Percentiles rank a stretch among this genome's conserved stretches.
Evolutionary conservation across 1,284 basidiomycete genomes (phyloP).

Genomic region (Sporisorium exsertum): DNA sequence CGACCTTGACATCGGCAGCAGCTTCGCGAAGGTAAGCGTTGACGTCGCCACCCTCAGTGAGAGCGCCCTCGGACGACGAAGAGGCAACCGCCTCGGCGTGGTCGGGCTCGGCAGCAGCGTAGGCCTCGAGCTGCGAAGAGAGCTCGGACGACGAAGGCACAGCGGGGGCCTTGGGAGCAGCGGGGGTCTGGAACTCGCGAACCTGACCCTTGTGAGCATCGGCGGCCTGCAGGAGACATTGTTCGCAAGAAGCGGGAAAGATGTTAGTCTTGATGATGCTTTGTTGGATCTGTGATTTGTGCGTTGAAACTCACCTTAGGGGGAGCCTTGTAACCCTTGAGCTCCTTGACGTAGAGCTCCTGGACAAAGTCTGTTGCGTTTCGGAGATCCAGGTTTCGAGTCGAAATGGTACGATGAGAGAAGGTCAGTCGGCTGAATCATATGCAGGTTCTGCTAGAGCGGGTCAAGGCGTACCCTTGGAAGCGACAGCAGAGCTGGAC

Average conservation of each 20-base stretch:
- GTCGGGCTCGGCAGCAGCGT: slow-evolving; percentile 67
- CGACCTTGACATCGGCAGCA: slow-evolving; percentile 63
- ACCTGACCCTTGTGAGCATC: slow-evolving; percentile 69
- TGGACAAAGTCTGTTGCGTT: slow-evolving; percentile 81
- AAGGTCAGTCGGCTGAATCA: slow-evolving; percentile 9
- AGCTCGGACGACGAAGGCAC: slow-evolving; percentile 70
- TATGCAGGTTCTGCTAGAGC: neutral
- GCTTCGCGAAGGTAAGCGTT: slow-evolving; percentile 68
- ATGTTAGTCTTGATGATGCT: neutral
- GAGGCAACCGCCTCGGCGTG: slow-evolving; percentile 52
- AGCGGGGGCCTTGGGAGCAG: slow-evolving; percentile 69
- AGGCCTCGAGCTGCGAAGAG: slow-evolving; percentile 70
- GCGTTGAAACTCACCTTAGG: slow-evolving; percentile 59
- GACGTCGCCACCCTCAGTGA: slow-evolving; percentile 65
- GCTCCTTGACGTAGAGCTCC: slow-evolving; percentile 89
- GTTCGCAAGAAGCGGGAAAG: neutral
- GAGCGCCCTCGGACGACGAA: slow-evolving; percentile 39
- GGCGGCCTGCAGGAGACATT: slow-evolving; percentile 46
- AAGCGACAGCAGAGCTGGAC: slow-evolving; percentile 62
- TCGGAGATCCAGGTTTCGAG: too few relatives aligned
- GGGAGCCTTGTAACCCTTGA: slow-evolving; percentile 85
- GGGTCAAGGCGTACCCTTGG: slow-evolving; percentile 61
- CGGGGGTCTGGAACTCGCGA: slow-evolving; percentile 70
- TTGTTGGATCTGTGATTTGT: neutral
- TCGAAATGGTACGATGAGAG: neutral